Conservation (phyloP, 2,329 filamentous ascomycete genomes). For the Bimuria novae-zelandiae region DNA sequence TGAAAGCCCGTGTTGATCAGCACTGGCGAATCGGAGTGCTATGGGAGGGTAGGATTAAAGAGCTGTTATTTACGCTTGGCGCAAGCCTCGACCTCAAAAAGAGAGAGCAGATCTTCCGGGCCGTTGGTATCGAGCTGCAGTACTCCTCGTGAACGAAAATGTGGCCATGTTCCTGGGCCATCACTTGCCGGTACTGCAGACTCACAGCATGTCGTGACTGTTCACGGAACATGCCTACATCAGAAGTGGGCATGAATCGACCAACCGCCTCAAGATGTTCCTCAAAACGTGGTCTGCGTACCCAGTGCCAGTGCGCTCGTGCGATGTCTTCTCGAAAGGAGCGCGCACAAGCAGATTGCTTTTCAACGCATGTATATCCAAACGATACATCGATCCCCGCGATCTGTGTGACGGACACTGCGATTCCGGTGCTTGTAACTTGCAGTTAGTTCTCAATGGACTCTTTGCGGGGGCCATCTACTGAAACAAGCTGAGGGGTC, state of each 20-base stretch:
- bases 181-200: constrained; percentile 11
- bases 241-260: not conserved
- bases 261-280: not conserved
- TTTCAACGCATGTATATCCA: constrained; percentile 21
- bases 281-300: constrained; percentile 11
- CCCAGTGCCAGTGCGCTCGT: constrained; percentile 16
- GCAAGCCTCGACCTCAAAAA: constrained; percentile 80
- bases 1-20: constrained; percentile 90
- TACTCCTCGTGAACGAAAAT: constrained; percentile 70
- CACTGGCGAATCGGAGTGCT: constrained; percentile 82
- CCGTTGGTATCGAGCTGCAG: constrained; percentile 77
- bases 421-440: constrained; percentile 21
- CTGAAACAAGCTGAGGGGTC: constrained; percentile 34
- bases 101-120: constrained; percentile 76
- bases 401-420: constrained; percentile 23
- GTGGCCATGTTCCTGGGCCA: constrained; percentile 13
- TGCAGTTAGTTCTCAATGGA: constrained; percentile 16
- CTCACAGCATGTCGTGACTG: constrained; percentile 10
- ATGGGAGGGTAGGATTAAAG: constrained; percentile 93
- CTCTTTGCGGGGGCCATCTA: constrained; percentile 28
- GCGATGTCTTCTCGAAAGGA: constrained; percentile 22
- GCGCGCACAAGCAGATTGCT: constrained; percentile 3
- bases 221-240: constrained; percentile 10
- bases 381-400: constrained; percentile 15
- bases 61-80: constrained; percentile 87